These are phyloP conservation scores for Lentinula boryana DNA, from an alignment of 768 basidiomycete species.

Conservation along the genomic window DNA sequence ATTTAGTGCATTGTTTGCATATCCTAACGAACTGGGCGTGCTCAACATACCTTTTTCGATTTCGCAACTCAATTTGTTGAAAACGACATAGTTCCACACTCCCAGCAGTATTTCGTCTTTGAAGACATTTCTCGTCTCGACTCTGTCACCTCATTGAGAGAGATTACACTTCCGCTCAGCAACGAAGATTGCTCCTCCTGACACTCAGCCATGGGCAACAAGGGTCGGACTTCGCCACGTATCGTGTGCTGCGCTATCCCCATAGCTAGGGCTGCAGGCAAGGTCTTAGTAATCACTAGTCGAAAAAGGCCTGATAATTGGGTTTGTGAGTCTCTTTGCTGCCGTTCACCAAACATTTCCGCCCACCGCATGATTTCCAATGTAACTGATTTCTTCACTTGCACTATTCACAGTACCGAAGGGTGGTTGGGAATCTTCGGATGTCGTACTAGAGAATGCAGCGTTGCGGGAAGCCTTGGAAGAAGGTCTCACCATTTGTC, in stretches of 20 bases:
- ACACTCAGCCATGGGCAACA: conserved; percentile 41
- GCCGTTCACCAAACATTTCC: no score
- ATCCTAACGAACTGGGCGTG: background rate
- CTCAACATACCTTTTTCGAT: background rate
- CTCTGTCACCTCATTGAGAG: background rate
- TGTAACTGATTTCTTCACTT: conserved; percentile 3
- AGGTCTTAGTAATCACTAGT: conserved; percentile 80
- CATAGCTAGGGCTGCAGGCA: conserved; percentile 64
- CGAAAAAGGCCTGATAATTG: conserved; percentile 75
- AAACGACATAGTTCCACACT: background rate
- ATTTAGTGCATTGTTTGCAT: background rate
- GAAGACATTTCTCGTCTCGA: background rate
- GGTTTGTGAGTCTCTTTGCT: conserved; percentile 68
- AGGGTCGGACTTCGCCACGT: conserved; percentile 76
- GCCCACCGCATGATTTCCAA: no score
- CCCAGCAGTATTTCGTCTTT: background rate
- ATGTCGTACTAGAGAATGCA: conserved; percentile 78
- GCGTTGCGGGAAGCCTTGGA: conserved; percentile 89
- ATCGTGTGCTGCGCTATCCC: conserved; percentile 91
- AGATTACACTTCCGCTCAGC: background rate
- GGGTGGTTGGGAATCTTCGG: conserved; percentile 84
- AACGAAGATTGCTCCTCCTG: background rate
- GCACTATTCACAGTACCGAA: conserved; percentile 63
- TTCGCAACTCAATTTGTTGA: background rate
- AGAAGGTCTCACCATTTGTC: conserved; percentile 91